These are phyloP conservation scores for Podosphaera fusca DNA, from an alignment of 2,329 filamentous ascomycete genomes.

Conservation along the genomic window DNA sequence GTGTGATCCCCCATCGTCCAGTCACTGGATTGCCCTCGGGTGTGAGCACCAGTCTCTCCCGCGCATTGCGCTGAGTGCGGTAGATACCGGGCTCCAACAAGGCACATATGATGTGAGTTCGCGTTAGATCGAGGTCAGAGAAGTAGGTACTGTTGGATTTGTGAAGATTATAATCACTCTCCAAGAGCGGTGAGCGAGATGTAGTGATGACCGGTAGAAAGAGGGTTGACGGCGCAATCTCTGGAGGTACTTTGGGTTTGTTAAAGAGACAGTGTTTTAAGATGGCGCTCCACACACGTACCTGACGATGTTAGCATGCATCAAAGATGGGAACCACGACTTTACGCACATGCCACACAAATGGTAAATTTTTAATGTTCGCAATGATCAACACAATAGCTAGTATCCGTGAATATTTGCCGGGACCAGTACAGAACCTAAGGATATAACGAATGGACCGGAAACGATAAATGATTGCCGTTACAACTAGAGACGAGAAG, in stretches of 20 bases:
- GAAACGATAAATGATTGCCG: too few species aligned
- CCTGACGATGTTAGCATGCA: conserved; percentile 12
- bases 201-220: conserved; percentile 38
- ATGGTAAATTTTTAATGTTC: conserved; percentile 36
- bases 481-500: too few species aligned
- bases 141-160: conserved; percentile 53
- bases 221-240: conserved; percentile 19
- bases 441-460: conserved; percentile 2
- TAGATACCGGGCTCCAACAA: conserved; percentile 37
- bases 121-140: conserved; percentile 45
- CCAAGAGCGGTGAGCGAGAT: conserved; percentile 33
- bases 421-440: conserved; percentile 13
- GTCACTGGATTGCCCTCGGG: conserved; percentile 19
- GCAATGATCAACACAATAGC: conserved; percentile 20
- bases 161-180: conserved; percentile 53
- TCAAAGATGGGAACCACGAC: not conserved
- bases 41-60: conserved; percentile 23
- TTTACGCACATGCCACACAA: conserved; percentile 33
- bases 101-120: conserved; percentile 56
- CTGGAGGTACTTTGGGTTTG: conserved; percentile 17
- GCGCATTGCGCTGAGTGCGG: conserved; percentile 25
- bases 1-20: conserved; percentile 35
- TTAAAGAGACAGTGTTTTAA: conserved; percentile 21
- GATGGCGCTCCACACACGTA: conserved; percentile 24
- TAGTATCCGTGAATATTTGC: conserved; percentile 13